Conservation (phyloP, 768 basidiomycete genomes). For the Cystobasidium ongulense region DNA sequence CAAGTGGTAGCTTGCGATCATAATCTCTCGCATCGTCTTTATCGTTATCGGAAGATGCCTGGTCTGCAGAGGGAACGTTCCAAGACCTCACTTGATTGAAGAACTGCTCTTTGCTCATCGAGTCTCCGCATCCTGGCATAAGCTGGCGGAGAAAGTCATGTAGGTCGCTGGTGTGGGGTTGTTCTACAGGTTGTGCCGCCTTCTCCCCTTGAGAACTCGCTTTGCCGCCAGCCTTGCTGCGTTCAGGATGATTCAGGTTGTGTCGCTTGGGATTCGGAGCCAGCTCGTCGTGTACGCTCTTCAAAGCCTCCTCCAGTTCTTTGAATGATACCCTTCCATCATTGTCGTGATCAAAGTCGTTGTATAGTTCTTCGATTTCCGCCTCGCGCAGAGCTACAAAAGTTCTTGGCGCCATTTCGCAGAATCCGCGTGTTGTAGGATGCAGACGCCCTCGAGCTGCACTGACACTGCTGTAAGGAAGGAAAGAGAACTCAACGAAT, state of each 20-base stretch:
- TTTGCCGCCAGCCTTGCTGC: background rate
- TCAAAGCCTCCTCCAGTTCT: slow-evolving; percentile 7
- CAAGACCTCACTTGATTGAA: background rate
- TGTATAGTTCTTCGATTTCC: slow-evolving; percentile 13
- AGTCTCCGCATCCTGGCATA: background rate
- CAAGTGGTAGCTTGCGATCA: background rate
- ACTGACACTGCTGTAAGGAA: too few relatives aligned
- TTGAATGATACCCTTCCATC: background rate
- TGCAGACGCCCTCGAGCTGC: too few relatives aligned
- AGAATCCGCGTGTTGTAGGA: background rate
- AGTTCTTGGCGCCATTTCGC: background rate
- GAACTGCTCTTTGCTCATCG: slow-evolving; percentile 16
- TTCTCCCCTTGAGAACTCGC: background rate
- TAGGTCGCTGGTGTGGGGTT: background rate
- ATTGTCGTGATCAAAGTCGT: slow-evolving; percentile 5
- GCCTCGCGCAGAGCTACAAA: background rate
- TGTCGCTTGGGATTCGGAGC: slow-evolving; percentile 8
- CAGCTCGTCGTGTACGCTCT: slow-evolving; percentile 8
- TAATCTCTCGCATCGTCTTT: slow-evolving; percentile 21
- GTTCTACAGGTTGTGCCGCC: background rate
- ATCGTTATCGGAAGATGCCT: background rate
- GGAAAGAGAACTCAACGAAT: too few relatives aligned
- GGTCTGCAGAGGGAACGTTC: slow-evolving; percentile 11
- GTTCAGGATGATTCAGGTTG: slow-evolving; percentile 3
- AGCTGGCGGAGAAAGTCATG: slow-evolving; percentile 6